phyloP scores from a whole-genome alignment of 768 basidiomycete species.

The Pleurotus sapidus region DNA sequence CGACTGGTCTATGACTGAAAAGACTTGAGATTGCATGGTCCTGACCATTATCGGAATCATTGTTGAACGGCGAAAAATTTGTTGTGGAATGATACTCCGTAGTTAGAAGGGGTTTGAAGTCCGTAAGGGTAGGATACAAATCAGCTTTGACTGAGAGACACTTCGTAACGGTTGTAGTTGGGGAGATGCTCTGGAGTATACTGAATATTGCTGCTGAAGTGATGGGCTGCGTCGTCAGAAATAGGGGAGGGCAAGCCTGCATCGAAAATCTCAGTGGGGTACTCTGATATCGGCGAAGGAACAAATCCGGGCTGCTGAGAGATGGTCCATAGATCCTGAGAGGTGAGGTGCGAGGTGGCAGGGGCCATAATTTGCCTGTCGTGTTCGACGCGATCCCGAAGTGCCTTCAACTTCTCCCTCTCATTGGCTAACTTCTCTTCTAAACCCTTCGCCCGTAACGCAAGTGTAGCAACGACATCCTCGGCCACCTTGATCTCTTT shows the following conservation, averaged over 20 bases:
- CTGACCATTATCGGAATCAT: constrained; percentile 30
- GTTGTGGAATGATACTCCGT: constrained; percentile 18
- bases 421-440: constrained; percentile 68
- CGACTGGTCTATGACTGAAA: too few relatives aligned
- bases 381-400: constrained; percentile 57
- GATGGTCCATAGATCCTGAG: not conserved
- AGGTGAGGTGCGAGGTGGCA: too few relatives aligned
- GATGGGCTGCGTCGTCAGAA: not conserved
- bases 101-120: constrained; percentile 27
- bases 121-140: constrained; percentile 39
- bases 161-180: constrained; percentile 15
- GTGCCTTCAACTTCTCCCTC: constrained; percentile 54
- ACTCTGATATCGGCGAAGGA: not conserved
- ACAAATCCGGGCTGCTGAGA: not conserved
- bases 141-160: constrained; percentile 22
- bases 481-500: constrained; percentile 65
- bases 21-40: too few relatives aligned
- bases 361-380: constrained; percentile 38
- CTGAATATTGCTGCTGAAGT: constrained; percentile 16
- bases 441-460: constrained; percentile 65
- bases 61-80: constrained; percentile 53
- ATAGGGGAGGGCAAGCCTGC: not conserved
- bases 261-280: not conserved
- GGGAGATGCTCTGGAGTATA: constrained; percentile 28
- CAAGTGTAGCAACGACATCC: constrained; percentile 61